Evolutionary conservation across 805 yeast species (phyloP), one percentile per base, ranked within the genome.

Genomic region (Vanderwaltozyma tropicalis): DNA sequence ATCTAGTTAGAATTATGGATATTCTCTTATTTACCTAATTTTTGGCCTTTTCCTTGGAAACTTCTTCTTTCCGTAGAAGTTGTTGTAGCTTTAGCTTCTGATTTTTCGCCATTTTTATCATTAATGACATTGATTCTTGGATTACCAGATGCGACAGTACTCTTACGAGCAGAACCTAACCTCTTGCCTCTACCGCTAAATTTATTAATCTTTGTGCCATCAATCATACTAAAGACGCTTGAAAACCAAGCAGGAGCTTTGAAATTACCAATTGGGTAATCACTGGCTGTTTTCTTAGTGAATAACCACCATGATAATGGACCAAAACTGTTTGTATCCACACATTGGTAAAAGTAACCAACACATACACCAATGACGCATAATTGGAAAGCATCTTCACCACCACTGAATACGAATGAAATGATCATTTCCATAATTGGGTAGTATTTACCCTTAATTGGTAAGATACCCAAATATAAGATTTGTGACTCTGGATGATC

Each of bases 291-390:
- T n/a, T 49, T 46, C 2, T 40, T 34, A 9, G 38, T 36, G 7
- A 48, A 45, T 15, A 60, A 47, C 32, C 62, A 68, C 67, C 48
- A 58, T 52, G 7, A 14, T 29, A 70, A 44, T 5, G 75, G 74
- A 0, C 76, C 76, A 32, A 58, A 52, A 2, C 83, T 71, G 29
- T 66, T 59, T 0, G 83, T 76, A 48, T 77, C 82, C 31, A 76
- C 52, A 50, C 85, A 79, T 43, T 70, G 72, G 58, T 76, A 78
- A 4, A 75, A 41, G 50, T 79, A 79, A 0, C 76, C 82, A 3
- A 74, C 73, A 15, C 60, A 46, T 41, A 73, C 65, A 2, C 85
- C 85, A 29, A 71, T 52, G 4, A 69, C 42, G 0, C 72, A 61
- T 41, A 69, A 63, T 3, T 61, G 47, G 37, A 68, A 63, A 15